phyloP scores from a whole-genome alignment of 2,329 filamentous ascomycete species.

The Fusarium clavum region DNA sequence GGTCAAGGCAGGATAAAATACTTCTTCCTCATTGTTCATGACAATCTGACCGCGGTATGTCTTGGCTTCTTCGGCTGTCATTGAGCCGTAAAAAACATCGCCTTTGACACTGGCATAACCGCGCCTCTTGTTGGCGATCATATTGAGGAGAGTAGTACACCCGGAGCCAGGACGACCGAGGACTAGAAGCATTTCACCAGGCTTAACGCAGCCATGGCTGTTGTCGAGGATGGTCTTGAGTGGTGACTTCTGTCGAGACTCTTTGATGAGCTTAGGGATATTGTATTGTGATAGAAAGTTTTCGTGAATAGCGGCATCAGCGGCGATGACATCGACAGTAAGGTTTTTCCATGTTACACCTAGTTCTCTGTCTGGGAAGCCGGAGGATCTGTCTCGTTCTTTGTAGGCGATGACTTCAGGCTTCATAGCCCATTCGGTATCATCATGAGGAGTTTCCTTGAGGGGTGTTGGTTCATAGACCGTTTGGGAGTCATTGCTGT shows the following conservation, averaged over 20 bases:
- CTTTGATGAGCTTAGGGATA: slow-evolving; percentile 63
- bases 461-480: slow-evolving; percentile 36
- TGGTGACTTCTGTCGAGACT: slow-evolving; percentile 66
- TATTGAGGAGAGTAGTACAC: slow-evolving; percentile 77
- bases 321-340: slow-evolving; percentile 70
- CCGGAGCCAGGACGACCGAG: slow-evolving; percentile 76
- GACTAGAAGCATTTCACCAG: slow-evolving; percentile 78
- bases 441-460: slow-evolving; percentile 16
- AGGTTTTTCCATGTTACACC: slow-evolving; percentile 75
- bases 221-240: slow-evolving; percentile 73
- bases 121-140: slow-evolving; percentile 72
- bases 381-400: slow-evolving; percentile 58
- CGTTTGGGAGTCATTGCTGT: slow-evolving; percentile 42
- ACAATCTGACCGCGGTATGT: slow-evolving; percentile 69
- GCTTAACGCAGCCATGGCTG: slow-evolving; percentile 75
- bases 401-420: slow-evolving; percentile 58
- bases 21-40: slow-evolving; percentile 77
- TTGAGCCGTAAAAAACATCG: slow-evolving; percentile 67
- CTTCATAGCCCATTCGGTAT: slow-evolving; percentile 60
- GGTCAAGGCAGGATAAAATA: slow-evolving; percentile 74
- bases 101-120: slow-evolving; percentile 70
- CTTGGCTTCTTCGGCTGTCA: slow-evolving; percentile 60
- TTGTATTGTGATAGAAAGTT: slow-evolving; percentile 71
- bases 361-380: slow-evolving; percentile 62
- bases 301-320: slow-evolving; percentile 73